Base-by-base conservation (phyloP, 1,139 yeast species). In the Scheffersomyces insectosa region DNA sequence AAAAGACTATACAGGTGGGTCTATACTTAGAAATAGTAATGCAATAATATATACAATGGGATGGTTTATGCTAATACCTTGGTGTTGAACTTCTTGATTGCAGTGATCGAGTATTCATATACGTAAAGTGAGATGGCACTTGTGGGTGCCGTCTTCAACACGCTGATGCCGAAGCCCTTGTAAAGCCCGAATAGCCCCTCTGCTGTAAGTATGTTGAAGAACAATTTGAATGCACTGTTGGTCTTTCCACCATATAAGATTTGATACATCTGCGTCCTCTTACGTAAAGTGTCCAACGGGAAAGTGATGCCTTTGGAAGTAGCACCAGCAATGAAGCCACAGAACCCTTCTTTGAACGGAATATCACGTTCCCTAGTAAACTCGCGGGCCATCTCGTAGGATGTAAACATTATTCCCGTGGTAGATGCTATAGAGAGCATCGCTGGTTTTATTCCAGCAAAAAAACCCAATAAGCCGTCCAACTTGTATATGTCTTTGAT, bases 241-340 rank as follows among this genome's bases (percentile, higher is more conserved):
- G 36, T 41, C 36, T 49, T 47, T 12, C 43, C 39, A 4, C 49
- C 51, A 10, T 42, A 47, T 11, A 31, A 15, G 15, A 58, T 58
- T 3, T 77, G 68, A 31, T 77, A 74, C 54, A 91, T 82, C 60
- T 91, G 97, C 38, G 86, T 65, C 40, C 97, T 70, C 55, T 91
- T 84, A 30, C 97, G 72, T 5, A 91, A 60, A 0, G 96, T 81
- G 60, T 93, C 99, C 40, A 93, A 63, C 0, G 99, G 99, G 62
- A 89, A 93, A 0, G 90, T 83, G 0, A 81, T 54, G 0, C 83
- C 79, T 60, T 91, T 93, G 15, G 96, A 79, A 5, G 81, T 55
- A 0, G 82, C 72, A 0, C 97, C 98, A 0, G 97, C 96, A 0
- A 80, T 42, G 38, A 88, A 72, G 5, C 97, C 96, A 46, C 91